Base-by-base conservation (phyloP, 1,139 yeast species). In the Yueomyces sp. region DNA sequence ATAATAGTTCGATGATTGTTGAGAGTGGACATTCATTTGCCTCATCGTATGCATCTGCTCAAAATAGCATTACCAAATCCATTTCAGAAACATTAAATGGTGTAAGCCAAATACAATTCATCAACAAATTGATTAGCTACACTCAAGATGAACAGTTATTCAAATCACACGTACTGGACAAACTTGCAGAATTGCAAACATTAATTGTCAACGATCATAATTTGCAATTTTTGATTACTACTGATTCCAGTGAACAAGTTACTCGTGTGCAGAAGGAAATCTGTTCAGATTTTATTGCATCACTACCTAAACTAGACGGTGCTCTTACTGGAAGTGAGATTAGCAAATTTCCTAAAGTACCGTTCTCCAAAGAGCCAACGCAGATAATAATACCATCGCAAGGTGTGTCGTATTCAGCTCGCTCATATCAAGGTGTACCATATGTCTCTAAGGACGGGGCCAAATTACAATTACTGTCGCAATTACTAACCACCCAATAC, bases 1-100 rank as follows among this genome's bases (percentile, higher is more conserved):
- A 86, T 53, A 86, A 84, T 54, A 68, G 87, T 51, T 79, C 87
- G 53, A 69, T 73, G 8, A 74, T 87, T 42, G 91, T 96, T 4
- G 94, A 89, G 48, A 69, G 82, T 41, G 99, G 99, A 1, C 97
- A 91, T 57, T 69, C 81, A 1, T 89, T 73, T 63, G 96, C 97
- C 1, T 73, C 78, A 50, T 70, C 78, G 4, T 76, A 68, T 51
- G 80, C 95, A 3, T 69, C 75, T 36, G 73, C 95, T 0, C 72
- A 76, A 36, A 65, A 86, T 9, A 75, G 86, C 1, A 66, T 75
- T 1, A 69, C 78, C 19, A 77, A 76, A 44, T 69, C 78, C 8
- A 68, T 87, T 26, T 68, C 71, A 43, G 95, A 91, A 53, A 53
- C 67, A 9, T 63, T 86, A 11, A 66, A 73, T 33, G 98, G 98